These are phyloP conservation scores for Stentor coeruleus DNA, from an alignment of 73 alveolate species.

Conservation along the genomic window DNA sequence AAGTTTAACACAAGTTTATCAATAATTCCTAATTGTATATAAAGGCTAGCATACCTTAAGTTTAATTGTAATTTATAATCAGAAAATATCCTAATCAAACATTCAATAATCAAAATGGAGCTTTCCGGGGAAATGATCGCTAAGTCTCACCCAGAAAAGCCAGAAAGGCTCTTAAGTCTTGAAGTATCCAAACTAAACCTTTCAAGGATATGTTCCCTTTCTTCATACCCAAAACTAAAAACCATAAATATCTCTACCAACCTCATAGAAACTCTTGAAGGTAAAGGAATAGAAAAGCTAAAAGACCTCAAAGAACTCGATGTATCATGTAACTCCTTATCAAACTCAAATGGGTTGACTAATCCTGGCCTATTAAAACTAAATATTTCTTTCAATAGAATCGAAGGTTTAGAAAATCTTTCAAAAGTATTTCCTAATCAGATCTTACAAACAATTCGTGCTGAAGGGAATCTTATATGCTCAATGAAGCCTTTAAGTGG, in stretches of 20 bases:
- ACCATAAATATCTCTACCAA: neutral
- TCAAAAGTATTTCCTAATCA: neutral
- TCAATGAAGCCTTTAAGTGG: neutral
- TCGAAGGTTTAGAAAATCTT: neutral
- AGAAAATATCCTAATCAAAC: too few relatives aligned
- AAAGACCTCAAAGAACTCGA: slow-evolving; percentile 12
- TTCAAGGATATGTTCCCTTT: neutral
- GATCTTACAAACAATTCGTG: neutral
- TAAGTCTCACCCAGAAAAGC: neutral
- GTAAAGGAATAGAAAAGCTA: neutral
- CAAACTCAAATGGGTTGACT: neutral
- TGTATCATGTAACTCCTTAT: neutral
- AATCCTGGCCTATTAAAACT: slow-evolving; percentile 10
- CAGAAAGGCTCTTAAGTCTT: neutral
- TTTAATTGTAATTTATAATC: too few relatives aligned
- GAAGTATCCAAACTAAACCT: neutral
- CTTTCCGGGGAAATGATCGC: neutral
- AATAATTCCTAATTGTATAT: too few relatives aligned
- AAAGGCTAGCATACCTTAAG: too few relatives aligned
- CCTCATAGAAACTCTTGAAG: neutral
- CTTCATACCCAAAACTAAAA: neutral
- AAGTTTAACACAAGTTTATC: too few relatives aligned
- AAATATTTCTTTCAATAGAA: neutral
- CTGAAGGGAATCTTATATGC: slow-evolving; percentile 1
- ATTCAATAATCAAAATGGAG: slow-evolving; percentile 11